These are phyloP conservation scores for Penicillium salamii DNA, from an alignment of 495 filamentous ascomycete genomes.

Conservation along the genomic window DNA sequence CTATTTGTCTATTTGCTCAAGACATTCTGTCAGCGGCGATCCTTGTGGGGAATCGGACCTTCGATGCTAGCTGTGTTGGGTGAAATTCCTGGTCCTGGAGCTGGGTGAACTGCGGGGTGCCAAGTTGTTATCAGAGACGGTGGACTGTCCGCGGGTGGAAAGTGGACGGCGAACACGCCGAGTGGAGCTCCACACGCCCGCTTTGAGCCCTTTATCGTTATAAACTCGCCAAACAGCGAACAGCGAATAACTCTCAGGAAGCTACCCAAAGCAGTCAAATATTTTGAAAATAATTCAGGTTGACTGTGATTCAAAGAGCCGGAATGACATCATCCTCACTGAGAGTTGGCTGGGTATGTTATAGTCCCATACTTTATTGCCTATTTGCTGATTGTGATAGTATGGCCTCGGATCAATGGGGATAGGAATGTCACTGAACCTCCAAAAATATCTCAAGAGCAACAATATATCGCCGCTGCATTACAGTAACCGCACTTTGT, in stretches of 20 bases:
- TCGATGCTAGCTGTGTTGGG: slow-evolving; percentile 10
- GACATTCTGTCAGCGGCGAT: slow-evolving; percentile 1
- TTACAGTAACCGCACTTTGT: slow-evolving; percentile 34
- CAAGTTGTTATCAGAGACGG: background rate
- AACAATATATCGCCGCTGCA: slow-evolving; percentile 18
- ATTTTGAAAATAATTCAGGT: background rate
- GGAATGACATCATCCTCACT: background rate
- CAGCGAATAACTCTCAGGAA: background rate
- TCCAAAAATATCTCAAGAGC: slow-evolving; percentile 31
- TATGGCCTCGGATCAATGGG: slow-evolving; percentile 42
- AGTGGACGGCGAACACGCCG: background rate
- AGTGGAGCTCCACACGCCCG: slow-evolving; percentile 6
- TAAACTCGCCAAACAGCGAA: background rate
- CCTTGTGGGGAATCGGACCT: slow-evolving; percentile 10
- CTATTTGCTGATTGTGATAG: slow-evolving; percentile 1
- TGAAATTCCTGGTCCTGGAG: slow-evolving; percentile 7
- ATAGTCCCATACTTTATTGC: background rate
- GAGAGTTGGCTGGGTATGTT: slow-evolving; percentile 12
- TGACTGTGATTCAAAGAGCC: slow-evolving; percentile 2
- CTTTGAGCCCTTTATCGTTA: background rate
- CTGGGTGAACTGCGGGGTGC: background rate
- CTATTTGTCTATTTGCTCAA: slow-evolving; percentile 3
- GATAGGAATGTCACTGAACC: slow-evolving; percentile 39
- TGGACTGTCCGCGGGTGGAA: background rate
- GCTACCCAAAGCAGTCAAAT: background rate